Percentiles rank a stretch among this genome's conserved stretches.
These are phyloP conservation scores for Aspergillus taichungensis DNA, from an alignment of 495 filamentous ascomycete species.

Conservation along the genomic window DNA sequence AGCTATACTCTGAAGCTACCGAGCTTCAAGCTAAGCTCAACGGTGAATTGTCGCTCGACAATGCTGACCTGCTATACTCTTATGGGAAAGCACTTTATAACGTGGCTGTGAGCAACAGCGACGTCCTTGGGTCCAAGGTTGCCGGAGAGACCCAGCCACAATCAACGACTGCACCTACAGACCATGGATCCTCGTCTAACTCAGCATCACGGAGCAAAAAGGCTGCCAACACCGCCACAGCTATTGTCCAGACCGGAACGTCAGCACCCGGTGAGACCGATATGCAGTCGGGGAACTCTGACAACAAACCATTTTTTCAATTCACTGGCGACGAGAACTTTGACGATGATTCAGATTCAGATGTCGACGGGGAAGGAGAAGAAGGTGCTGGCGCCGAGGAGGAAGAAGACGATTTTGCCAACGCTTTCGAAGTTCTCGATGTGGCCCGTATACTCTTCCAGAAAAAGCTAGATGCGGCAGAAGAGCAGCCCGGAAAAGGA, in stretches of 20 bases:
- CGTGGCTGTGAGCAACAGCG: conserved; percentile 85
- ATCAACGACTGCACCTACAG: conserved; percentile 19
- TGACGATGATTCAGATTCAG: conserved; percentile 45
- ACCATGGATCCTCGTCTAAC: conserved; percentile 8
- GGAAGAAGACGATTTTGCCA: conserved; percentile 82
- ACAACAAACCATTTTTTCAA: conserved; percentile 71
- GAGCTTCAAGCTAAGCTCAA: conserved; percentile 86
- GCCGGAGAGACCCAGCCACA: conserved; percentile 45
- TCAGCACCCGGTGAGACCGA: conserved; percentile 32
- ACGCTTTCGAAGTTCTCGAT: conserved; percentile 87
- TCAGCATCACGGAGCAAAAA: conserved; percentile 11
- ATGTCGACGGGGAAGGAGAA: conserved; percentile 56
- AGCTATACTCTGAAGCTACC: conserved; percentile 78
- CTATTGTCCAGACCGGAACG: conserved; percentile 15
- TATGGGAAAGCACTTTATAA: conserved; percentile 92
- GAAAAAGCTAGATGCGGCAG: conserved; percentile 47
- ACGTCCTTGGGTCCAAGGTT: conserved; percentile 81
- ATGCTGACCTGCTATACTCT: conserved; percentile 85
- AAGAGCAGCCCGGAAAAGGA: conserved; percentile 36
- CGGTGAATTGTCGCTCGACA: conserved; percentile 80
- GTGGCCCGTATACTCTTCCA: conserved; percentile 73
- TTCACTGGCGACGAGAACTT: conserved; percentile 93
- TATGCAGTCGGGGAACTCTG: conserved; percentile 25
- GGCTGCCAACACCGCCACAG: conserved; percentile 22
- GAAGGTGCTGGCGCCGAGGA: conserved; percentile 38